Evolutionary conservation across 2,329 filamentous ascomycete species (phyloP).

Genomic region (Ophiocordyceps sinensis): DNA sequence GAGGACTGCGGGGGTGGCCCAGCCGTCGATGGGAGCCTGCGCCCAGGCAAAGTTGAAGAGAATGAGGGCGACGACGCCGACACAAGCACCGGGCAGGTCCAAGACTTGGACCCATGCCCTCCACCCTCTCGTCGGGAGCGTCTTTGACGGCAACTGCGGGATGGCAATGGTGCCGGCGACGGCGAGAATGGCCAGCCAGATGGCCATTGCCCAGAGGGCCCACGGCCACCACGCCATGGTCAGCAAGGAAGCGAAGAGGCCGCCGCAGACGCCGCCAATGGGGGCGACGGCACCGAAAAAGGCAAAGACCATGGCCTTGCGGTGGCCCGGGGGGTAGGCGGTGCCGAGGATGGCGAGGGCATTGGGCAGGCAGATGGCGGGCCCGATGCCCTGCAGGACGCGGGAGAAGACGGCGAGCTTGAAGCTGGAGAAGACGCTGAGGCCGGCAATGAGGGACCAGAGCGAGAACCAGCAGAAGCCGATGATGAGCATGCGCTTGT

Average conservation of each 20-base stretch:
- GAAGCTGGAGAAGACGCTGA: constrained; percentile 21
- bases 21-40: constrained; percentile 45
- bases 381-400: constrained; percentile 45
- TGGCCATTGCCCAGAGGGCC: constrained; percentile 27
- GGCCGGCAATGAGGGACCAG: constrained; percentile 35
- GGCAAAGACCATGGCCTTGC: constrained; percentile 46
- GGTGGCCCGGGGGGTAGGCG: constrained; percentile 38
- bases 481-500: constrained; percentile 36
- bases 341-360: constrained; percentile 46
- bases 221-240: constrained; percentile 32
- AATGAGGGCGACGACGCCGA: constrained; percentile 39
- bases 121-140: constrained; percentile 2
- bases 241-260: constrained; percentile 24
- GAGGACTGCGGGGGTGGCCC: constrained; percentile 41
- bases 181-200: constrained; percentile 19
- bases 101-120: constrained; percentile 15
- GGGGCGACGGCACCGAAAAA: constrained; percentile 32
- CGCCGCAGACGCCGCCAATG: constrained; percentile 28
- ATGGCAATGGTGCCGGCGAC: constrained; percentile 18
- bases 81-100: constrained; percentile 23
- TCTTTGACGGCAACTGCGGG: constrained; percentile 13
- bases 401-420: constrained; percentile 36
- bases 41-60: constrained; percentile 57
- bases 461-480: constrained; percentile 40
- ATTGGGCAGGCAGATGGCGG: constrained; percentile 49